These are phyloP conservation scores for Pittosporum tobira DNA, from an alignment of 129 eudicot species.

Conservation along the genomic window DNA sequence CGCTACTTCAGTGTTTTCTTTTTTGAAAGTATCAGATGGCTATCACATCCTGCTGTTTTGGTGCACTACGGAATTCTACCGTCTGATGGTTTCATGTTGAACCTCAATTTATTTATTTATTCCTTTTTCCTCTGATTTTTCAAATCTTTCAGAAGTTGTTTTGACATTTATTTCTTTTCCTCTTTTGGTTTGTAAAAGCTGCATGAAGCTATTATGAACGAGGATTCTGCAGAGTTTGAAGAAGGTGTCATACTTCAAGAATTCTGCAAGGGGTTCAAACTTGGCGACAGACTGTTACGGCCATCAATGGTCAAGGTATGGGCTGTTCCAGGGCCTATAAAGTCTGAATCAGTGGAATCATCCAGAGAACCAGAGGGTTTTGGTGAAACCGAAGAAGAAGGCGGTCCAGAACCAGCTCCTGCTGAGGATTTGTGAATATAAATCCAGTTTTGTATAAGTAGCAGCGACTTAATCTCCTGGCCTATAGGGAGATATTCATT, in stretches of 20 bases:
- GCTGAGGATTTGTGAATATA: conserved; percentile 21
- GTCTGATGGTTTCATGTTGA: conserved; percentile 2
- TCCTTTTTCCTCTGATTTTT: not conserved
- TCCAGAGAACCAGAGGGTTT: conserved; percentile 23
- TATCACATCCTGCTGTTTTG: conserved; percentile 5
- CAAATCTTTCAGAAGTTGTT: conserved; percentile 1
- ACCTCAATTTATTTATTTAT: not conserved
- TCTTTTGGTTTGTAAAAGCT: conserved; percentile 38
- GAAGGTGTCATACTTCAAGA: conserved; percentile 68
- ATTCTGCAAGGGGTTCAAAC: conserved; percentile 60
- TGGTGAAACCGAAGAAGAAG: conserved; percentile 13
- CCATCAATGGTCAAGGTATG: conserved; percentile 94
- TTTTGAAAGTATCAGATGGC: no score
- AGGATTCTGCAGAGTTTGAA: conserved; percentile 60
- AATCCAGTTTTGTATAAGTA: conserved; percentile 13
- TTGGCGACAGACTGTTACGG: conserved; percentile 71
- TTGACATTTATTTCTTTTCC: conserved; percentile 21
- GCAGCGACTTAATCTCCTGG: no score
- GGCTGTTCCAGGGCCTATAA: conserved; percentile 76
- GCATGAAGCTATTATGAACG: conserved; percentile 84
- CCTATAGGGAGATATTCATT: no score
- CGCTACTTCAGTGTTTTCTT: conserved; percentile 5
- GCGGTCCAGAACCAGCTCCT: conserved; percentile 23
- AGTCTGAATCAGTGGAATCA: conserved; percentile 26
- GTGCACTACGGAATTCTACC: conserved; percentile 1